Conservation (phyloP, 2,329 filamentous ascomycete species). For the Gliomastix tumulicola region DNA sequence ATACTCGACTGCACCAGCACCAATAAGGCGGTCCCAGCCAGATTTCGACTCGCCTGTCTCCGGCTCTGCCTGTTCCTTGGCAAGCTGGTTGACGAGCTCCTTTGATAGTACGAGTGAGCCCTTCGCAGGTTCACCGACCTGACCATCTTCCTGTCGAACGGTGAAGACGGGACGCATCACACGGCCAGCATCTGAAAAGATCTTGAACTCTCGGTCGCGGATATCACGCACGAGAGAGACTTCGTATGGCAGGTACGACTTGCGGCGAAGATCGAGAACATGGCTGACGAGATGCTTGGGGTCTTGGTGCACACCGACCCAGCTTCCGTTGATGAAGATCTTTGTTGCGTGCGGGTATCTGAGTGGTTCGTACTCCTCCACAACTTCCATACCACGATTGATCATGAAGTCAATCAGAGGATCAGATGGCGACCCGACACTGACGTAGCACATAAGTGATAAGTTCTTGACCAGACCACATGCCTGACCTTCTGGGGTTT, state of each 20-base stretch:
- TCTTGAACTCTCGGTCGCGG: constrained; percentile 94
- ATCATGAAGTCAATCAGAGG: constrained; percentile 95
- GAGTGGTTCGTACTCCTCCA: constrained; percentile 88
- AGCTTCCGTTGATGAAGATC: constrained; percentile 95
- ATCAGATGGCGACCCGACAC: constrained; percentile 84
- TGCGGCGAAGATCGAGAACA: constrained; percentile 70
- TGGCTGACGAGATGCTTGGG: constrained; percentile 77
- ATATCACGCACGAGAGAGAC: constrained; percentile 95
- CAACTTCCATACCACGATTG: constrained; percentile 87
- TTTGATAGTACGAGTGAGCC: constrained; percentile 79
- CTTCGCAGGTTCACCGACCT: constrained; percentile 48
- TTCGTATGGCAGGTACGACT: constrained; percentile 80
- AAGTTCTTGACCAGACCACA: constrained; percentile 98
- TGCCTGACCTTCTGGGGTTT: constrained; percentile 96
- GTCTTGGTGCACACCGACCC: constrained; percentile 93
- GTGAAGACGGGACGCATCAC: constrained; percentile 93
- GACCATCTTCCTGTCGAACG: constrained; percentile 78
- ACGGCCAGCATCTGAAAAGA: constrained; percentile 93
- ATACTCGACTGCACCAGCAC: constrained; percentile 85
- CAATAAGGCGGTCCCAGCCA: constrained; percentile 83
- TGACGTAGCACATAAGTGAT: constrained; percentile 97
- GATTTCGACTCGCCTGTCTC: constrained; percentile 54
- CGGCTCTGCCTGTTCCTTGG: constrained; percentile 66
- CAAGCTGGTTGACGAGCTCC: constrained; percentile 64
- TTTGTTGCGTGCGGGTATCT: constrained; percentile 90